phyloP scores from a whole-genome alignment of 805 yeast species.

The Candida ulmi region DNA sequence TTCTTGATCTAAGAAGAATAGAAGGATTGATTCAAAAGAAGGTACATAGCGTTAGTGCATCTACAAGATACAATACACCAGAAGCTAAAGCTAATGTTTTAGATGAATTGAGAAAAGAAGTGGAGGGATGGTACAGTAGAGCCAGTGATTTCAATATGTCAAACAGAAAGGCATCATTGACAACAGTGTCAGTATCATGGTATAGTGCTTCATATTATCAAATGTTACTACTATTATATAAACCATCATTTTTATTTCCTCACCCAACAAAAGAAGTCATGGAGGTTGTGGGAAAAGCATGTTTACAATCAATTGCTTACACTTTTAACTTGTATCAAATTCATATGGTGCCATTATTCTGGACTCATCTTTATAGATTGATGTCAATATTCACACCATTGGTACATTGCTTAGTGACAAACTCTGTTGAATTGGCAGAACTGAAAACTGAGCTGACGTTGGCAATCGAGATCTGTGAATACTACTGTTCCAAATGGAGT shows the following conservation, averaged over 20 bases:
- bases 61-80: slow-evolving; percentile 12
- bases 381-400: slow-evolving; percentile 42
- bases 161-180: slow-evolving; percentile 7
- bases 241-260: slow-evolving; percentile 42
- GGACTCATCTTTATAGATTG: slow-evolving; percentile 44
- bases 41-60: slow-evolving; percentile 40
- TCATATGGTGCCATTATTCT: slow-evolving; percentile 40
- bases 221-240: slow-evolving; percentile 36
- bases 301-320: slow-evolving; percentile 37
- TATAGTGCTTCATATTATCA: slow-evolving; percentile 38
- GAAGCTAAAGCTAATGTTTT: slow-evolving; percentile 5
- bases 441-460: slow-evolving; percentile 41
- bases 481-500: slow-evolving; percentile 42
- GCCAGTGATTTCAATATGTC: slow-evolving; percentile 12
- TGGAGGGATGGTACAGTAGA: slow-evolving; percentile 31
- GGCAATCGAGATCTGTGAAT: slow-evolving; percentile 39
- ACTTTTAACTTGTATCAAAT: slow-evolving; percentile 38
- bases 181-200: slow-evolving; percentile 24
- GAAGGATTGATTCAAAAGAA: slow-evolving; percentile 41
- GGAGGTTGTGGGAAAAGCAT: slow-evolving; percentile 34
- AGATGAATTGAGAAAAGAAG: slow-evolving; percentile 14
- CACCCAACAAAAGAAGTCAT: slow-evolving; percentile 35
- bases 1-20: slow-evolving; percentile 38
- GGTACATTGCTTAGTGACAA: slow-evolving; percentile 40
- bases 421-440: slow-evolving; percentile 40